Percentiles rank a stretch among this genome's conserved stretches.
Evolutionary conservation across 371 early-diverging fungal genomes (phyloP).

Genomic region (Rhizopus stolonifer): DNA sequence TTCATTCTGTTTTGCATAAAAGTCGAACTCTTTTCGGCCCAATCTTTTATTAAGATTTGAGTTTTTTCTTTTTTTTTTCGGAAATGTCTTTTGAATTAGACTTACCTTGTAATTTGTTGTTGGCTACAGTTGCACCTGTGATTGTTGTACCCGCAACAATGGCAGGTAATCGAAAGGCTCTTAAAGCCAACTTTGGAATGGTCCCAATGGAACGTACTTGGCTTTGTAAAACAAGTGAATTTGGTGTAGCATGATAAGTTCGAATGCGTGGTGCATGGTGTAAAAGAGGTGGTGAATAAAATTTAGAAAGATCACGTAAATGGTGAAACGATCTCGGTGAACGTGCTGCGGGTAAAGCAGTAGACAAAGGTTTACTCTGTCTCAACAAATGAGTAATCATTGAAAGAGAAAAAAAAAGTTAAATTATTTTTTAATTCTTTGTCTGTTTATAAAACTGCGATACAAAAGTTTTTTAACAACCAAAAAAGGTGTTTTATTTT

Average conservation of each 20-base stretch:
- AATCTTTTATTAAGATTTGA: conserved; percentile 22
- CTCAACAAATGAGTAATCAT: background rate
- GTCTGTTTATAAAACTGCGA: no score
- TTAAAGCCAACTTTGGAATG: conserved; percentile 31
- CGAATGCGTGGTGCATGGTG: conserved; percentile 29
- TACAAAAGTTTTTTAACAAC: background rate
- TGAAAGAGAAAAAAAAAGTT: background rate
- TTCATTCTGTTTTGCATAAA: conserved; percentile 26
- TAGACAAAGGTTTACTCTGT: background rate
- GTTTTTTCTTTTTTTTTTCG: background rate
- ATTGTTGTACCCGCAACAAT: conserved; percentile 43
- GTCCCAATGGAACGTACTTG: conserved; percentile 35
- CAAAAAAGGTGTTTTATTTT: background rate
- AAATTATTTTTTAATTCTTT: no score
- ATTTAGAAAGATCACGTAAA: background rate
- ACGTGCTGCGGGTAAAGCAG: background rate
- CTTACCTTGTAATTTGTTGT: conserved; percentile 39
- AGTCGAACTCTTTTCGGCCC: conserved; percentile 31
- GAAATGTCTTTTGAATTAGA: background rate
- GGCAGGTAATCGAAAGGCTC: conserved; percentile 33
- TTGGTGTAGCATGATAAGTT: conserved; percentile 25
- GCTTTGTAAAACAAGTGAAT: conserved; percentile 14
- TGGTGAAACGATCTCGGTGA: background rate
- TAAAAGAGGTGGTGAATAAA: conserved; percentile 18
- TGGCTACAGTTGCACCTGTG: conserved; percentile 42